These are phyloP conservation scores for Wickerhamomyces hampshirensis DNA, from an alignment of 805 yeast species.

Conservation along the genomic window DNA sequence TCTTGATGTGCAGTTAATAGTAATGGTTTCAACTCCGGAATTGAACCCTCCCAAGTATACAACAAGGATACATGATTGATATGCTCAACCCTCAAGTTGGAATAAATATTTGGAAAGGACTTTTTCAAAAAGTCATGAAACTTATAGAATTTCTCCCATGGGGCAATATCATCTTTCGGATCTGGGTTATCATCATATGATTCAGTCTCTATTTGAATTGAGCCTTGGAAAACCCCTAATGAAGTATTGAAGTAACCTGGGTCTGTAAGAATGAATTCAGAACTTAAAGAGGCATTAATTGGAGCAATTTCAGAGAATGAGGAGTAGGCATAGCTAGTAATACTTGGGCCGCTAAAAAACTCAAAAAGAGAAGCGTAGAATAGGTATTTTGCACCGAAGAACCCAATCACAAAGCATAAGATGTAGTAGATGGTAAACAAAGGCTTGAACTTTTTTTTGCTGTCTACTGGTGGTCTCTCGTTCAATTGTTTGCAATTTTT, in stretches of 20 bases:
- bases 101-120: conserved; percentile 51
- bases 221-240: conserved; percentile 44
- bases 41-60: conserved; percentile 59
- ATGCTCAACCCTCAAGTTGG: conserved; percentile 41
- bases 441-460: too few relatives aligned
- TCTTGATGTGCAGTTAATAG: conserved; percentile 76
- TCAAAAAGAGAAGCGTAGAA: too few relatives aligned
- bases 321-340: neutral
- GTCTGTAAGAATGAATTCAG: conserved; percentile 2
- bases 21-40: conserved; percentile 50
- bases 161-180: conserved; percentile 26
- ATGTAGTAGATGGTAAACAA: too few relatives aligned
- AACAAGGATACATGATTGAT: conserved; percentile 65
- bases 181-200: conserved; percentile 41
- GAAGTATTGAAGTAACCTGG: conserved; percentile 26
- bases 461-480: too few relatives aligned
- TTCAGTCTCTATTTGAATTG: conserved; percentile 62
- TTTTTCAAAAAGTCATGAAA: conserved; percentile 46
- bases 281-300: neutral
- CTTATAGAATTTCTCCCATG: conserved; percentile 28
- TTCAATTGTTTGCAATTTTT: too few relatives aligned
- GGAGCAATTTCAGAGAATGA: neutral
- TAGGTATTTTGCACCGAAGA: too few relatives aligned
- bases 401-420: too few relatives aligned
- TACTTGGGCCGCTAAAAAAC: too few relatives aligned